Base-by-base conservation (phyloP, 2,329 filamentous ascomycete genomes). In the Diaporthe australafricana region DNA sequence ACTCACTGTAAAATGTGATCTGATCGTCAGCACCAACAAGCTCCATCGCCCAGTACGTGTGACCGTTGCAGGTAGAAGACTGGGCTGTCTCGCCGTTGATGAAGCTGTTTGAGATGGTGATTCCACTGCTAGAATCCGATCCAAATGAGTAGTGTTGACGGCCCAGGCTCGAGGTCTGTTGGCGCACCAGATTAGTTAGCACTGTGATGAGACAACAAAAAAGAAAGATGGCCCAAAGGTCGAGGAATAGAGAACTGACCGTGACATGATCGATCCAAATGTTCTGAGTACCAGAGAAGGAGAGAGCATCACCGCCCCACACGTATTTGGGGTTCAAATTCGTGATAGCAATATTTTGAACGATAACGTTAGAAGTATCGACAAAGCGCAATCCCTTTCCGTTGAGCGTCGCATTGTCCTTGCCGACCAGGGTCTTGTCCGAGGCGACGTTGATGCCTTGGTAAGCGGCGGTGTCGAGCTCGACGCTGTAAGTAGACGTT, bases 111-210 rank as follows among this genome's bases (percentile, higher is more conserved):
- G 88, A 88, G 78, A 91, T 85, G 22, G 88, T 89, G 25, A 91
- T 86, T 55, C 87, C 86, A 77, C 84, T 85, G 76, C 84, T 85
- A 68, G 87, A 84, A 3, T 79, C 77, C 77, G 84, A 86, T 72
- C 89, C 89, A 65, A 89, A 84, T 62, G 90, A 88, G 68, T 90
- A 87, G 82, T 90, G 87, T 79, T 91, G 89, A 48, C 89, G 88
- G 62, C 87, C 88, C 74, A 90, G 87, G 63, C 86, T 84, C 55
- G 87, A 88, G 53, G 87, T 88, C 80, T 87, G 30, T 52, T 6
- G 16, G 25, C 11, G 7, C 25, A 32, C 5, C 16, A 62, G 16
- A 22, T 5, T 66, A 30, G 8, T 66, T 38, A 66, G 45, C 20
- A 38, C 30, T 38, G 1, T 11, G 35, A 8, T 42, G 55, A 27